Evolutionary conservation across 441 rosid genomes (phyloP), one percentile per base, ranked within the genome.

Genomic region (Jatropha multifida): DNA sequence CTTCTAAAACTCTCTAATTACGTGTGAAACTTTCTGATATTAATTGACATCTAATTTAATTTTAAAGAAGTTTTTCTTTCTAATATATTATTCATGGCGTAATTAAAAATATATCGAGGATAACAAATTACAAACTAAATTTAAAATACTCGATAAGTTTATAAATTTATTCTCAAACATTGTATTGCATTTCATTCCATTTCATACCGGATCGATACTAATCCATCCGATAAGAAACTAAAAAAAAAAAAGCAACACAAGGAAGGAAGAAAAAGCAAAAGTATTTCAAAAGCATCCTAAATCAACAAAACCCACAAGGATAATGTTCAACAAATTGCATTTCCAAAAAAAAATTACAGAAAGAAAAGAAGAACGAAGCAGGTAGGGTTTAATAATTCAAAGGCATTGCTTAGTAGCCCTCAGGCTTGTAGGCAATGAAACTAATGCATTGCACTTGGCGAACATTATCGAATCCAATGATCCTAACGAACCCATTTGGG

Each of bases 391-490:
- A 17, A 54, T 54, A 5, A 54, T 14, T 17, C 18, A 4, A 11
- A 6, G 48, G 8, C 2, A 44, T 44, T 7, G 48, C 48, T 4
- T 17, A 56, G 12, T 15, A 69, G 77, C 74, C 65, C 2, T 81
- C 27, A 15, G 95, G 97, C 88, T 82, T 86, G 90, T 76, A 69
- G 79, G 92, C 94, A 46, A 92, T 87, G 92, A 91, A 89, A 84
- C 92, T 91, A 80, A 83, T 82, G 89, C 97, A 91, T 63, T 91
- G 95, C 41, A 88, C 92, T 85, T 93, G 94, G 51, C 92, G 94
- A 11, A 0, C 37, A 80, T 86, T 89, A 86, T 90, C 95, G 81
- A 93, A 91, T 61, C 91, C 93, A 52, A 89, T 85, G 76, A 91
- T 89, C 54, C 93, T 72, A 27, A 87, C 23, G 60, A 71, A 81